Conservation (phyloP, 2,329 filamentous ascomycete genomes). For the Fusarium begoniae region DNA sequence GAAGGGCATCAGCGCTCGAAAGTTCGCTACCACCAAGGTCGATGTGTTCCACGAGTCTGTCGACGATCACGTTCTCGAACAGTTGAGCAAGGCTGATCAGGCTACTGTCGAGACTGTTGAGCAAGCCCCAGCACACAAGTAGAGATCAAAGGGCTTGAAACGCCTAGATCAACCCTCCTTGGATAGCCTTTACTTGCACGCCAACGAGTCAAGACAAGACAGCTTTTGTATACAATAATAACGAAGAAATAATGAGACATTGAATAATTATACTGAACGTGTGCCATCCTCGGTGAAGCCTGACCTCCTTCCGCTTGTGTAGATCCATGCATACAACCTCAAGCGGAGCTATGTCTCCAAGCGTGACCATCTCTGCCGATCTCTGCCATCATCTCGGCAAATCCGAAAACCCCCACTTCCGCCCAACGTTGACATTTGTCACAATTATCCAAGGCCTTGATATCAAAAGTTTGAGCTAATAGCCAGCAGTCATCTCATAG, state of each 20-base stretch:
- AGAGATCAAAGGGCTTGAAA: background rate
- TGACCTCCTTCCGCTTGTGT: background rate
- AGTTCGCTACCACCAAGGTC: conserved; percentile 72
- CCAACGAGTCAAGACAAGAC: background rate
- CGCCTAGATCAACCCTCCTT: background rate
- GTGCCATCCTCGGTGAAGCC: background rate
- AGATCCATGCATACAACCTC: background rate
- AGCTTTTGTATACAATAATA: background rate
- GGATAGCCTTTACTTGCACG: background rate
- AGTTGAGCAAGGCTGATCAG: conserved; percentile 52
- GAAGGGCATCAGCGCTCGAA: conserved; percentile 72
- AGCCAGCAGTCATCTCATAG: background rate
- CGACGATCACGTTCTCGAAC: conserved; percentile 57
- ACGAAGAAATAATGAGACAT: conserved; percentile 6
- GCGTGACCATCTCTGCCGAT: background rate
- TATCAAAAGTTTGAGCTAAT: background rate
- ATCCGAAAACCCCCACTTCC: background rate
- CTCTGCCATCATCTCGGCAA: background rate
- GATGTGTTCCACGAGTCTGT: conserved; percentile 64
- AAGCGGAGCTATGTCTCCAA: background rate
- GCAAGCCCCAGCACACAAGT: background rate
- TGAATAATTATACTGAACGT: background rate
- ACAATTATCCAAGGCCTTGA: background rate
- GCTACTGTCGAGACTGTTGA: conserved; percentile 16
- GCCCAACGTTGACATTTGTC: background rate